These are phyloP conservation scores for Leccinum huronense DNA, from an alignment of 1,284 basidiomycete species.

Conservation along the genomic window DNA sequence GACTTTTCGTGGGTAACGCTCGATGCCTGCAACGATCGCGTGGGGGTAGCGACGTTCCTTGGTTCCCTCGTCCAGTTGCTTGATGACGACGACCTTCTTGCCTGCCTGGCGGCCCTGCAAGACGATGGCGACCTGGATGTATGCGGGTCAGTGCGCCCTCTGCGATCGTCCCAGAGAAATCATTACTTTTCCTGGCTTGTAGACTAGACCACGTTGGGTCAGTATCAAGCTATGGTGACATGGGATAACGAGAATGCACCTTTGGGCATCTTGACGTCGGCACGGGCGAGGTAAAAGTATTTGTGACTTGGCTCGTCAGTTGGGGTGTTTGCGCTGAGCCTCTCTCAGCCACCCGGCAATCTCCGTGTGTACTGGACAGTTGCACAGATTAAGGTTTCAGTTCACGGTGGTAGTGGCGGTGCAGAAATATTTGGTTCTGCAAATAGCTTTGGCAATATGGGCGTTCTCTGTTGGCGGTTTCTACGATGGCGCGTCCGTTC, in stretches of 20 bases:
- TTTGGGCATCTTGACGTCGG: constrained; percentile 39
- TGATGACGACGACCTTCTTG: constrained; percentile 90
- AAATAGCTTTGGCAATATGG: not conserved
- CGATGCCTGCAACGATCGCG: constrained; percentile 93
- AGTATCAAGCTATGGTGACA: constrained; percentile 23
- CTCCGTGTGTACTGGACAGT: constrained; percentile 29
- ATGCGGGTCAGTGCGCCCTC: constrained; percentile 13
- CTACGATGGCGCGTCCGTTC: not conserved
- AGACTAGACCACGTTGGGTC: constrained; percentile 55
- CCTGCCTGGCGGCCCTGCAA: constrained; percentile 96
- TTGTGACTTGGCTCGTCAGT: constrained; percentile 16
- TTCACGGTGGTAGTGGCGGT: not conserved
- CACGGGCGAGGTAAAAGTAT: constrained; percentile 17
- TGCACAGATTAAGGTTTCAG: constrained; percentile 12
- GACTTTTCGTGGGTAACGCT: constrained; percentile 95
- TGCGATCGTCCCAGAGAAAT: constrained; percentile 2
- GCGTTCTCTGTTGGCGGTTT: not conserved
- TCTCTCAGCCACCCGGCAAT: constrained; percentile 34
- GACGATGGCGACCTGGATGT: constrained; percentile 81
- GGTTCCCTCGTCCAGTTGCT: constrained; percentile 84
- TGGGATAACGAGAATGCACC: constrained; percentile 16
- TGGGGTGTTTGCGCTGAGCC: constrained; percentile 3
- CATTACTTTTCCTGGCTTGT: constrained; percentile 95
- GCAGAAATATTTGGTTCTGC: not conserved
- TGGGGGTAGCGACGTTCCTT: constrained; percentile 93